Evolutionary conservation across 495 filamentous ascomycete genomes (phyloP).

Genomic region (Daldinia childiae): DNA sequence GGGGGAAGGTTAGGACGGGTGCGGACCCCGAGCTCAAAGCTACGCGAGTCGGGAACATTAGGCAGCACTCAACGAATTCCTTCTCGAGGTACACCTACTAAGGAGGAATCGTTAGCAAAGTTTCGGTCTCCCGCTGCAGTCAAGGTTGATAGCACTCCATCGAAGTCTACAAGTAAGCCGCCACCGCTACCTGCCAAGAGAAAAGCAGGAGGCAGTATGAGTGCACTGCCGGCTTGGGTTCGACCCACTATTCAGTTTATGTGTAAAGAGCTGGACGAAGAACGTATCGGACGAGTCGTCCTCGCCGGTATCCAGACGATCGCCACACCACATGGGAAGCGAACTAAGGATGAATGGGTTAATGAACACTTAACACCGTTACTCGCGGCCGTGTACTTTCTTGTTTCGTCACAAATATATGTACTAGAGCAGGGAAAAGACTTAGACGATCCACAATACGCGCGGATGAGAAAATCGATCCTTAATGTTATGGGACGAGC

Average conservation of each 20-base stretch:
- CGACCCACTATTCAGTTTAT: constrained; percentile 72
- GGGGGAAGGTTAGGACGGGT: constrained; percentile 23
- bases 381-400: constrained; percentile 75
- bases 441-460: constrained; percentile 50
- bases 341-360: constrained; percentile 61
- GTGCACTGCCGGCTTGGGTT: constrained; percentile 70
- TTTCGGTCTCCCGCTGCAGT: constrained; percentile 38
- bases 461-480: constrained; percentile 53
- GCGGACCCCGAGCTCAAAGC: constrained; percentile 43
- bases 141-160: constrained; percentile 32
- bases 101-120: constrained; percentile 51
- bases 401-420: constrained; percentile 58
- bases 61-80: constrained; percentile 38
- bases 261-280: constrained; percentile 56
- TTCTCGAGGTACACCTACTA: constrained; percentile 40
- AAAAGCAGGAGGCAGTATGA: constrained; percentile 37
- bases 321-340: constrained; percentile 47
- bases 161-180: constrained; percentile 39
- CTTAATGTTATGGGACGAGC: constrained; percentile 50
- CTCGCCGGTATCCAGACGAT: constrained; percentile 57
- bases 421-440: constrained; percentile 50
- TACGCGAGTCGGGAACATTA: constrained; percentile 40
- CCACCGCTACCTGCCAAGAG: constrained; percentile 37
- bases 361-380: constrained; percentile 60
- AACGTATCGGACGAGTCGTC: constrained; percentile 53